Evolutionary conservation across 768 basidiomycete species (phyloP), one percentile per base, ranked within the genome.

Genomic region (Suillus subluteus): DNA sequence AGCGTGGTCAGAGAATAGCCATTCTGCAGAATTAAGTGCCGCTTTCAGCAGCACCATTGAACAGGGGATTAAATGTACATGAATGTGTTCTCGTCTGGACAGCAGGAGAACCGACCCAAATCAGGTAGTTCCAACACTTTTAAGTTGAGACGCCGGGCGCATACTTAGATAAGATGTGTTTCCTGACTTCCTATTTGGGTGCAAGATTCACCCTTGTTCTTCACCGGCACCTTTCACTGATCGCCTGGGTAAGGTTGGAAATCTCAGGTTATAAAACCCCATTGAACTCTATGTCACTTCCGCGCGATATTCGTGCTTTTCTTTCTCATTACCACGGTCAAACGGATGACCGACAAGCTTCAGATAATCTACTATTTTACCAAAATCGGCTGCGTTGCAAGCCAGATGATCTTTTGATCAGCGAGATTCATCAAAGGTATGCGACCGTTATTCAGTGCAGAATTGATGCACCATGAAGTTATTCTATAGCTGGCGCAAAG

Each of bases 311-410:
- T 63, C 46, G 43, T 32, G 58, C 69, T 62, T 78, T 77, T 67
- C 71, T 78, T 54, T 61, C 56, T 43, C 67, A 69, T 56, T 76
- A 76, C 55, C 76, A 68, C 18, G 67, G 50, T 50, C 59, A 67
- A 66, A 23, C 62, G 54, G 62, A 62, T 12, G 38, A 67, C 40
- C 9, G 55, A 0, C 55, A 68, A 44, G 66, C 67, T 44, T 66
- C 66, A 12, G 82, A 77, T 1, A 93, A 92, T 75, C 74, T 86
- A 38, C 74, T 82, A 55, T 93, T 92, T 74, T 91, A 92, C 74
- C 79, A 80, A 55, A 88, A 89, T 73, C 80, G 69, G 32, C 70
- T 80, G 52, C 83, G 83, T 50, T 91, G 88, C 72, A 80, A 78
- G 16, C 91, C 91, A 26, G 90, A 91, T 75, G 79, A 85, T 68